Percentiles rank a stretch among this genome's conserved stretches.
These are phyloP conservation scores for Ophiostoma sp. DNA, from an alignment of 2,329 filamentous ascomycete species.

Conservation along the genomic window DNA sequence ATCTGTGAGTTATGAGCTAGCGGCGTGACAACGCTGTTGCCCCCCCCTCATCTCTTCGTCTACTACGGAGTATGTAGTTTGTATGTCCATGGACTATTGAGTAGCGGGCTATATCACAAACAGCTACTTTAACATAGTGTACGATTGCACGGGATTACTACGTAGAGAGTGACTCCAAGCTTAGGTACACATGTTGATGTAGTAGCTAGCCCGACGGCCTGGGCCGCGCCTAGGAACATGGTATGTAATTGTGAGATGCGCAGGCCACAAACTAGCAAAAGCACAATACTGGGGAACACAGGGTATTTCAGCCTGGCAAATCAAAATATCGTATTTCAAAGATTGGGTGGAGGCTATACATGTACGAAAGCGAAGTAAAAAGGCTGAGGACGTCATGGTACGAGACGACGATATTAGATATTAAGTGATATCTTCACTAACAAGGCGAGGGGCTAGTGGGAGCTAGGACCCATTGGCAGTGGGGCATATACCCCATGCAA, in stretches of 20 bases:
- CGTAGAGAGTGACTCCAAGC: too few species aligned
- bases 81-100: background rate
- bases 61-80: too few species aligned
- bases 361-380: background rate
- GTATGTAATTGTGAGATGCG: too few species aligned
- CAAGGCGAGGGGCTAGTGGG: background rate
- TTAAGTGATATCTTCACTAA: background rate
- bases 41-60: too few species aligned
- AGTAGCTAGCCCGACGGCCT: background rate
- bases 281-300: too few species aligned
- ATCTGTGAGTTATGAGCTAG: too few species aligned
- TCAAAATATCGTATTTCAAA: background rate
- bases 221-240: background rate
- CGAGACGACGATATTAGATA: background rate
- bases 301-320: background rate
- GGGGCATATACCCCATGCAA: background rate
- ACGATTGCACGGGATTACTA: too few species aligned
- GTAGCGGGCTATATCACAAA: background rate
- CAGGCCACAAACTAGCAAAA: too few species aligned
- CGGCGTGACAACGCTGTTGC: too few species aligned
- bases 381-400: constrained; percentile 3
- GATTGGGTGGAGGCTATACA: background rate
- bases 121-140: too few species aligned
- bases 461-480: background rate
- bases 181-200: background rate